A percentile compares a stretch with the other conserved stretches of the same genome.
Evolutionary conservation across 208 protist species (phyloP).

Genomic region (Histomonas meleagridis): DNA sequence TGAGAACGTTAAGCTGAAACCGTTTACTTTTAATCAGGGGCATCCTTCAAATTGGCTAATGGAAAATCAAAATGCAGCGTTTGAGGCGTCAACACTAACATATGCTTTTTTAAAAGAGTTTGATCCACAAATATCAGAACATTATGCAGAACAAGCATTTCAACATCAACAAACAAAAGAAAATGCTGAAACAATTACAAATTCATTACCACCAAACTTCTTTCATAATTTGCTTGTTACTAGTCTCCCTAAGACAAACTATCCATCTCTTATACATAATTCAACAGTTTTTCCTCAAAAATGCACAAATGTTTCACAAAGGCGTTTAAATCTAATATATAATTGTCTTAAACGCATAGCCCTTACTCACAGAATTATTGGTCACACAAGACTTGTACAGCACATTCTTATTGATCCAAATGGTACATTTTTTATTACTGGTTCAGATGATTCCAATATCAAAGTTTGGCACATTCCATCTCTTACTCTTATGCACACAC

Average conservation of each 20-base stretch:
- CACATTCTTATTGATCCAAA: background rate
- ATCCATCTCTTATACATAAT: constrained; percentile 1
- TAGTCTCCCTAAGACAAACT: background rate
- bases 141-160: background rate
- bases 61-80: no score
- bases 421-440: background rate
- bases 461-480: constrained; percentile 27
- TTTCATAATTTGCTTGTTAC: background rate
- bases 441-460: background rate
- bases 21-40: no score
- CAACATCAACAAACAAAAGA: background rate
- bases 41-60: no score
- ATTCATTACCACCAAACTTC: background rate
- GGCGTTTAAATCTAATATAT: background rate
- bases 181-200: background rate
- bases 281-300: background rate
- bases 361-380: constrained; percentile 7
- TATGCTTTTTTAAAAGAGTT: no score
- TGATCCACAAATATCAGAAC: background rate
- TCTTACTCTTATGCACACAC: background rate
- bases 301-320: background rate
- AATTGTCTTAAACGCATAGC: background rate
- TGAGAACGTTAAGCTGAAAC: no score
- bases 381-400: background rate
- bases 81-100: no score